Percentiles rank a stretch among this genome's conserved stretches.
Evolutionary conservation across 1,284 basidiomycete species (phyloP).

Genomic region (Meira miltonrushii): DNA sequence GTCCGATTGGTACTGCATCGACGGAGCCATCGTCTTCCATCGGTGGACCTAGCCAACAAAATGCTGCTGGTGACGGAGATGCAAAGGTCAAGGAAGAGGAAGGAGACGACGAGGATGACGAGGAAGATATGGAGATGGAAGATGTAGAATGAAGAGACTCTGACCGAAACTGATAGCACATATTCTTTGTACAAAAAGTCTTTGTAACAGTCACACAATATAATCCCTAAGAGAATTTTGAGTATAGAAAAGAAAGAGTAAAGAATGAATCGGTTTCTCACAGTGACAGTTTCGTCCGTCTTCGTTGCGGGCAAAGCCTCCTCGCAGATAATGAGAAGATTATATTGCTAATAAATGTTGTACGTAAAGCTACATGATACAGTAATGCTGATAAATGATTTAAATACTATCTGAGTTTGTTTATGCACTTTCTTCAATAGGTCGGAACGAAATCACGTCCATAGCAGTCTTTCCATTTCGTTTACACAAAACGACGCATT

Average conservation of each 20-base stretch:
- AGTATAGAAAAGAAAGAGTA: not conserved
- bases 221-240: not conserved
- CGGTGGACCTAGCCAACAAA: too few relatives aligned
- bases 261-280: too few relatives aligned
- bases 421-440: conserved; percentile 14
- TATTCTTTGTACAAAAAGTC: not conserved
- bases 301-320: too few relatives aligned
- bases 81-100: too few relatives aligned
- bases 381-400: not conserved
- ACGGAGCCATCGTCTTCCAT: too few relatives aligned
- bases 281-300: too few relatives aligned
- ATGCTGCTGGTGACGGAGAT: too few relatives aligned
- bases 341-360: not conserved
- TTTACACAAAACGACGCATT: conserved; percentile 76
- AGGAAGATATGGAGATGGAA: too few relatives aligned
- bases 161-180: too few relatives aligned
- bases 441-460: conserved; percentile 62
- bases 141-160: too few relatives aligned
- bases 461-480: conserved; percentile 78
- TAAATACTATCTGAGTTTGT: not conserved
- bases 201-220: not conserved
- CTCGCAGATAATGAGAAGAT: too few relatives aligned
- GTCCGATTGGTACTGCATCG: not conserved
- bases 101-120: too few relatives aligned
- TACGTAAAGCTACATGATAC: not conserved